Conservation (phyloP, 2,329 filamentous ascomycete species). For the Hypocreales sp. region DNA sequence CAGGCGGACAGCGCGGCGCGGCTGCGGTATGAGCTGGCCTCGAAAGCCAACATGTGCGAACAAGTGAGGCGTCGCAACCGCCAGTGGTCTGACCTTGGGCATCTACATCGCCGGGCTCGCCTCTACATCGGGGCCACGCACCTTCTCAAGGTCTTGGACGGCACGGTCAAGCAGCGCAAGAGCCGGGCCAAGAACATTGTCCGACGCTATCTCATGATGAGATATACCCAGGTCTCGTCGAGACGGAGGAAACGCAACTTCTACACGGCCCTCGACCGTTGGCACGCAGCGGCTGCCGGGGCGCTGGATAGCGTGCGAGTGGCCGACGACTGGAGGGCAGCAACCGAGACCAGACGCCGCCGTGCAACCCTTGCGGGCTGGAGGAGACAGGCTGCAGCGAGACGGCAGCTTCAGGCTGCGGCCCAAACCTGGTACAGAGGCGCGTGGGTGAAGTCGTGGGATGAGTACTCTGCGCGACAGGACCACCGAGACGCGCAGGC, state of each 20-base stretch:
- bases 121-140: conserved; percentile 16
- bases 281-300: conserved; percentile 9
- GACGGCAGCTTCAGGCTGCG: conserved; percentile 6
- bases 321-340: conserved; percentile 5
- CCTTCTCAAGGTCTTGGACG: conserved; percentile 12
- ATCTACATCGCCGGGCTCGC: conserved; percentile 11
- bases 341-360: conserved; percentile 4
- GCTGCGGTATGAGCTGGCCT: background rate
- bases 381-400: conserved; percentile 5
- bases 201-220: conserved; percentile 17
- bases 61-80: conserved; percentile 4
- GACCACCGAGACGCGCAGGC: conserved; percentile 11
- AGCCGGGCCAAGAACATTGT: conserved; percentile 12
- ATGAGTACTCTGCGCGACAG: conserved; percentile 7
- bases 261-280: conserved; percentile 14
- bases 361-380: conserved; percentile 7
- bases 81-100: conserved; percentile 6
- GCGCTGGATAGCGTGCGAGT: conserved; percentile 5
- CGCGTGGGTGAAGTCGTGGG: conserved; percentile 9
- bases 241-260: conserved; percentile 16
- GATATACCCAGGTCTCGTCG: conserved; percentile 18
- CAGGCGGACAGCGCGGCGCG: background rate
- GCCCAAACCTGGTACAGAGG: conserved; percentile 8
- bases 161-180: conserved; percentile 10
- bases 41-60: conserved; percentile 4